These are phyloP conservation scores for Picocystis salinarum DNA, from an alignment of 139 green algal genomes.

Conservation along the genomic window DNA sequence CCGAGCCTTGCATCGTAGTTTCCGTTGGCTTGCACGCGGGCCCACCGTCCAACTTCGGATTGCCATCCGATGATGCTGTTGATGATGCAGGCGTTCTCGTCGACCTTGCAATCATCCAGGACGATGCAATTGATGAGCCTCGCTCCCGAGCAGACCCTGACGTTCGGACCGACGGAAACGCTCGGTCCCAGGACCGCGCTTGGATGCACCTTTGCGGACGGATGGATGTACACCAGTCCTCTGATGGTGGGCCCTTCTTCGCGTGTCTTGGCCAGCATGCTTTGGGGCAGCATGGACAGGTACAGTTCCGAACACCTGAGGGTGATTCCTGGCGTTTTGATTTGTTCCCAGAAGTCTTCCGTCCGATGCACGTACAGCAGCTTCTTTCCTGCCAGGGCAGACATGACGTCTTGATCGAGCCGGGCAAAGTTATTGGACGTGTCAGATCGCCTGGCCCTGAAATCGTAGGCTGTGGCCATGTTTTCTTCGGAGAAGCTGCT, in stretches of 20 bases:
- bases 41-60: slow-evolving; percentile 14
- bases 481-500: too few species aligned
- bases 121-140: slow-evolving; percentile 23
- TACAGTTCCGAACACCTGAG: slow-evolving; percentile 20
- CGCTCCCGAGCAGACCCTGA: slow-evolving; percentile 11
- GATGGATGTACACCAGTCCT: slow-evolving; percentile 21
- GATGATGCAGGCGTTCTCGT: slow-evolving; percentile 21
- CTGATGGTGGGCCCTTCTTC: slow-evolving; percentile 9
- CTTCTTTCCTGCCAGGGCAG: slow-evolving; percentile 20
- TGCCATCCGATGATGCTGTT: slow-evolving; percentile 22
- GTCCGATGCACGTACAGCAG: slow-evolving; percentile 22
- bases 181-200: slow-evolving; percentile 20
- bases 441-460: too few species aligned
- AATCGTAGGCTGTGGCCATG: too few species aligned
- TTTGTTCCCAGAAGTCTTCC: slow-evolving; percentile 24
- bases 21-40: slow-evolving; percentile 13
- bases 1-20: slow-evolving; percentile 15
- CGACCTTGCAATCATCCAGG: slow-evolving; percentile 21
- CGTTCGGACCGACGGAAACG: slow-evolving; percentile 16
- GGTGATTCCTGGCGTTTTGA: slow-evolving; percentile 19
- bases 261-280: background rate
- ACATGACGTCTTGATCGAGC: slow-evolving; percentile 20
- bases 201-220: slow-evolving; percentile 21
- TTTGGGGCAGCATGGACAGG: slow-evolving; percentile 8
- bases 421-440: slow-evolving; percentile 5